Evolutionary conservation across 345 rosid genomes (phyloP).

Genomic region (Dimocarpus longan): DNA sequence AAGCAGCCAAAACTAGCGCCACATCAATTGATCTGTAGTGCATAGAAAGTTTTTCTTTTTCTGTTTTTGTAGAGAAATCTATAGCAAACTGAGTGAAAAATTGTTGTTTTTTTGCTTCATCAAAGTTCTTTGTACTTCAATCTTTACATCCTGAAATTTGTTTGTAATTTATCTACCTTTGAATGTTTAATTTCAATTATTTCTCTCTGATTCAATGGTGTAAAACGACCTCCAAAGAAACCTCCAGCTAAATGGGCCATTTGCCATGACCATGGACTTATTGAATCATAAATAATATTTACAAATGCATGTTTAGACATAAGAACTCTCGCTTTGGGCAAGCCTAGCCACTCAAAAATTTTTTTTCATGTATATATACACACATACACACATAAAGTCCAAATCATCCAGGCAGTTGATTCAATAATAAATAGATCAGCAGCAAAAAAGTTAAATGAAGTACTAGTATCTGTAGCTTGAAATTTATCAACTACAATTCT

Average conservation of each 20-base stretch:
- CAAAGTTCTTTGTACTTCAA: not conserved
- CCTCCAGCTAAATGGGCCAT: not conserved
- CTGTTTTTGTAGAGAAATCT: not conserved
- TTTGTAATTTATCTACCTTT: not conserved
- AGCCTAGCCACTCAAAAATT: not conserved
- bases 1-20: not conserved
- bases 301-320: not conserved
- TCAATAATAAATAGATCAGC: not conserved
- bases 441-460: not conserved
- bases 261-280: no score
- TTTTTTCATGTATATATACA: no score
- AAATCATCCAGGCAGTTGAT: constrained; percentile 13
- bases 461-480: not conserved
- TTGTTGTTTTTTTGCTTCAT: not conserved
- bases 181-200: not conserved
- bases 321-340: not conserved
- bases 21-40: not conserved
- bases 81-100: not conserved
- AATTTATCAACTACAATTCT: not conserved
- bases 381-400: not conserved
- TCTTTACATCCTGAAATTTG: not conserved
- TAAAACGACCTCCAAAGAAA: not conserved
- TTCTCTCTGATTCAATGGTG: not conserved
- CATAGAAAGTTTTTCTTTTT: not conserved
- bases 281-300: not conserved